These are phyloP conservation scores for Peniophora sp. DNA, from an alignment of 1,284 basidiomycete species.

Conservation along the genomic window DNA sequence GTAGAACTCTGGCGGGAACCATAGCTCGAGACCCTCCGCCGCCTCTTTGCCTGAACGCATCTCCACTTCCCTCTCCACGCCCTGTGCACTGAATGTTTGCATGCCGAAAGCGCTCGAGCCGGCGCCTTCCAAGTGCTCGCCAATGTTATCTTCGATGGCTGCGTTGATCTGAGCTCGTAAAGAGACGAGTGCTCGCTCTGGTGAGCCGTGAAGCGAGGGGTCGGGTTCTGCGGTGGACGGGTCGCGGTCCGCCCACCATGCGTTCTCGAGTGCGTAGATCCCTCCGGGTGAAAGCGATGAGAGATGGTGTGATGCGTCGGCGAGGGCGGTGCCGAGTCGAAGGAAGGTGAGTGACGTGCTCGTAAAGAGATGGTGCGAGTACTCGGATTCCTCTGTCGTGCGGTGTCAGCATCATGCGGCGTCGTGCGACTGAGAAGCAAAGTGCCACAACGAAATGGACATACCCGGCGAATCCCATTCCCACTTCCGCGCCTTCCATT, in stretches of 20 bases:
- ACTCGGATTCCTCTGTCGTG: background rate
- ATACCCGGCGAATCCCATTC: background rate
- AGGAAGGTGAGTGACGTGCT: background rate
- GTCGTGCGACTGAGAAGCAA: background rate
- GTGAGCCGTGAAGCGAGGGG: too few species aligned
- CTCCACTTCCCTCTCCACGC: background rate
- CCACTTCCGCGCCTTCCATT: background rate
- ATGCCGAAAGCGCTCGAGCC: background rate
- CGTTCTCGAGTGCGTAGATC: background rate
- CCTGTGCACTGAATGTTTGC: background rate
- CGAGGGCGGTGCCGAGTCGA: background rate
- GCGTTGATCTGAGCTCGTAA: background rate
- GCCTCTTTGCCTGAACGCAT: background rate
- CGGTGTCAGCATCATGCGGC: background rate
- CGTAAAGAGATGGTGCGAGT: background rate
- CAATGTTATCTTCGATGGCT: background rate
- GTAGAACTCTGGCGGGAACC: background rate
- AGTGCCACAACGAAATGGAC: background rate
- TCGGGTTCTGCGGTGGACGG: background rate
- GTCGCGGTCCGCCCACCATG: background rate
- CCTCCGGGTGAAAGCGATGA: background rate
- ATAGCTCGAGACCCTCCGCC: background rate
- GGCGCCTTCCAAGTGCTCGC: background rate
- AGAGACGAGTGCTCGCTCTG: background rate
- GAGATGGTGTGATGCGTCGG: background rate